These are phyloP conservation scores for Kodamaea neixiangensis DNA, from an alignment of 805 yeast species.

Conservation along the genomic window DNA sequence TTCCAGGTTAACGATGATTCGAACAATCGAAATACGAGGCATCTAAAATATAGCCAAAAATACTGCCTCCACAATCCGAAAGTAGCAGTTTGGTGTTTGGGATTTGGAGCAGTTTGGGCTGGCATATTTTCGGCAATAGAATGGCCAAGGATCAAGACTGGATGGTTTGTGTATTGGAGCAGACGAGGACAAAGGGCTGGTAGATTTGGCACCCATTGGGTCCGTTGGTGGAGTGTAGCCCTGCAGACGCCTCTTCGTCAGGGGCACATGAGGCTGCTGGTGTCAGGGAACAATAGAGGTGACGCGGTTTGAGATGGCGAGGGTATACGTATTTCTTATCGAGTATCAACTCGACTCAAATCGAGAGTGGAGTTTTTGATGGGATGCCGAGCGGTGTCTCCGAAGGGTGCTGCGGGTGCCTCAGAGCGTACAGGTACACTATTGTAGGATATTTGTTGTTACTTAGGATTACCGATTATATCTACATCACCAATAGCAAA, in stretches of 20 bases:
- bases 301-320: background rate
- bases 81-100: background rate
- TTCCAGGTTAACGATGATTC: constrained; percentile 1
- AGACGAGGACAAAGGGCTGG: background rate
- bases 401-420: too few relatives aligned
- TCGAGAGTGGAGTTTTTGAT: too few relatives aligned
- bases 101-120: background rate
- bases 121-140: background rate
- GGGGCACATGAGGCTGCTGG: constrained; percentile 1
- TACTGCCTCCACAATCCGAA: background rate
- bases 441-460: too few relatives aligned
- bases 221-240: background rate
- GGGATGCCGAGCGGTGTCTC: too few relatives aligned
- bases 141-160: background rate
- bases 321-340: background rate
- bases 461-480: too few relatives aligned
- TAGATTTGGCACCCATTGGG: background rate
- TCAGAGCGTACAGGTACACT: too few relatives aligned
- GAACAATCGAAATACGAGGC: constrained; percentile 2
- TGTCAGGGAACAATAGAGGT: background rate
- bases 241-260: background rate
- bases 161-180: background rate
- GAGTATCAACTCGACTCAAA: too few relatives aligned
- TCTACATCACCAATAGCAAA: too few relatives aligned
- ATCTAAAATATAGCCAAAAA: background rate